phyloP scores from a whole-genome alignment of 2,329 filamentous ascomycete genomes.

The Ophiostoma montium region DNA sequence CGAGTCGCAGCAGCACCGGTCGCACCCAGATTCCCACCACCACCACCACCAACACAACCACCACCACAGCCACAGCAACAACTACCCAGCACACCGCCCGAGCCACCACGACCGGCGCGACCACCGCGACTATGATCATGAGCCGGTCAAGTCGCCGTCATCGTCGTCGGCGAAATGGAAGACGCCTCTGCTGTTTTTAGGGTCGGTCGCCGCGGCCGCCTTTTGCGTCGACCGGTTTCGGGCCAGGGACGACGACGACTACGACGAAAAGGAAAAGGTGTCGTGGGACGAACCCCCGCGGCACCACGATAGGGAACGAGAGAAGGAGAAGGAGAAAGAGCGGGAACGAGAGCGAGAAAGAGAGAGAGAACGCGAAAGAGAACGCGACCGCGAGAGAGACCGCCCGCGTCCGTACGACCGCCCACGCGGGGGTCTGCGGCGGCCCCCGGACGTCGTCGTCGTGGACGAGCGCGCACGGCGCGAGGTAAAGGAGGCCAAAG shows the following conservation, averaged over 20 bases:
- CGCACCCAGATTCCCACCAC: not conserved
- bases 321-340: too few relatives aligned
- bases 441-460: not conserved
- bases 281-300: slow-evolving; percentile 2
- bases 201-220: slow-evolving; percentile 23
- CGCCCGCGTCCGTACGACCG: too few relatives aligned
- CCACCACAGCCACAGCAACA: not conserved
- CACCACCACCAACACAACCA: not conserved
- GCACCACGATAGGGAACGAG: not conserved
- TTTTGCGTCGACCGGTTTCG: slow-evolving; percentile 24
- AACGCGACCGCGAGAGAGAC: not conserved
- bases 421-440: not conserved
- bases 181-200: slow-evolving; percentile 24
- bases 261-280: slow-evolving; percentile 17
- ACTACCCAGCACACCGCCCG: not conserved
- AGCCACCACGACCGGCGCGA: not conserved
- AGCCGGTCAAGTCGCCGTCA: not conserved
- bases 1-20: not conserved
- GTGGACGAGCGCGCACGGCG: not conserved
- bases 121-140: not conserved
- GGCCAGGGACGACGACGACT: slow-evolving; percentile 26
- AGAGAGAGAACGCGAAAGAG: too few relatives aligned
- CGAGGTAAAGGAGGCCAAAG: not conserved
- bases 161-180: slow-evolving; percentile 15
- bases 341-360: not conserved